Evolutionary conservation across 2,329 filamentous ascomycete species (phyloP).

Genomic region (Fusarium dlaminii): DNA sequence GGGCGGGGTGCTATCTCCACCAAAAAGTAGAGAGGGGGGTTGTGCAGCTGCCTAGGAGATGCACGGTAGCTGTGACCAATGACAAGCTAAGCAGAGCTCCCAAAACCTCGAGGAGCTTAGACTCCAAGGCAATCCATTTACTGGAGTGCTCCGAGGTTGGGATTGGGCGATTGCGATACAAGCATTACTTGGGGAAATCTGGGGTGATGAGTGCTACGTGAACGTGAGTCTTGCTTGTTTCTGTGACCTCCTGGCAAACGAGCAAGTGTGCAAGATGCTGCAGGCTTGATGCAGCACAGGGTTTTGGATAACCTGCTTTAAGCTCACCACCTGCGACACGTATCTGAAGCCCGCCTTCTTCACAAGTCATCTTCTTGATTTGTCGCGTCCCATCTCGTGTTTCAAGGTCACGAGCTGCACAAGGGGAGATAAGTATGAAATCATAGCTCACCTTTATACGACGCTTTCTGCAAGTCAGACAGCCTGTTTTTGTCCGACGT

Average conservation of each 20-base stretch:
- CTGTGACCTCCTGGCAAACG: slow-evolving; percentile 27
- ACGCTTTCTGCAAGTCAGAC: slow-evolving; percentile 68
- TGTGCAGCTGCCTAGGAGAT: slow-evolving; percentile 18
- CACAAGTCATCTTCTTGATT: slow-evolving; percentile 16
- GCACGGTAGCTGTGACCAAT: slow-evolving; percentile 27
- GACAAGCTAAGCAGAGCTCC: slow-evolving; percentile 24
- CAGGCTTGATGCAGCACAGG: slow-evolving; percentile 33
- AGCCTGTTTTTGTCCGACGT: slow-evolving; percentile 70
- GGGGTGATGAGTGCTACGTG: slow-evolving; percentile 37
- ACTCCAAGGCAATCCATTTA: neutral
- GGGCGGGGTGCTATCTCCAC: slow-evolving; percentile 35
- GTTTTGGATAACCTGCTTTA: slow-evolving; percentile 15
- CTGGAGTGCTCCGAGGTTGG: neutral
- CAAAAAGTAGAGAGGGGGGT: slow-evolving; percentile 18
- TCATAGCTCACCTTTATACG: slow-evolving; percentile 66
- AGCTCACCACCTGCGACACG: slow-evolving; percentile 13
- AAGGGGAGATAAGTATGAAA: slow-evolving; percentile 34
- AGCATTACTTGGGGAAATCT: slow-evolving; percentile 33
- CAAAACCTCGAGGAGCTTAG: slow-evolving; percentile 8
- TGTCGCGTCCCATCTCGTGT: slow-evolving; percentile 15
- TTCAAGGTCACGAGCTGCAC: slow-evolving; percentile 9
- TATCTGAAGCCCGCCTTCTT: slow-evolving; percentile 20
- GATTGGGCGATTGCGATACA: slow-evolving; percentile 10
- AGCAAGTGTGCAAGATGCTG: slow-evolving; percentile 29
- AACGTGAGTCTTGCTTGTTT: slow-evolving; percentile 33